Evolutionary conservation across 1,284 basidiomycete species (phyloP), one percentile per base, ranked within the genome.

Genomic region (Apiotrichum veenhuisii): DNA sequence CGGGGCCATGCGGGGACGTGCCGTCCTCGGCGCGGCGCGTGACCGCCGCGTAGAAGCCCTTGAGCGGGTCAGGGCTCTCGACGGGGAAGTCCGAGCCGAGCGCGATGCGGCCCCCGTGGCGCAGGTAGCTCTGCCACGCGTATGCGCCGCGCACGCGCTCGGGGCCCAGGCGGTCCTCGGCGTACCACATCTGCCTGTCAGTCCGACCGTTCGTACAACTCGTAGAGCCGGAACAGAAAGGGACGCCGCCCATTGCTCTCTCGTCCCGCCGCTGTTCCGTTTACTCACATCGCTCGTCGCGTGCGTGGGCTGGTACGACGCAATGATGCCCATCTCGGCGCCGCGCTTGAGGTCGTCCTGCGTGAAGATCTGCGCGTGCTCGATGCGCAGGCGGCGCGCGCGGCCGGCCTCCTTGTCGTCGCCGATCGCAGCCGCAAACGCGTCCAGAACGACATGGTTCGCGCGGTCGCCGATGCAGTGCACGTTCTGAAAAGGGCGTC

Each of bases 41-140:
- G 3, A 92, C 83, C 0, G 91, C 89, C 2, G 92, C 89, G 68
- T 93, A 92, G 75, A 95, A 92, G 1, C 90, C 90, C 56, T 73
- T 72, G 30, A 78, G 59, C 1, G 76, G 77, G 50, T 76, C 72
- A 38, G 75, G 69, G 2, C 70, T 73, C 74, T 94, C 91, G 2
- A 97, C 86, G 1, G 92, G 92, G 74, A 95, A 95, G 74, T 96
- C 93, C 2, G 89, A 91, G 12, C 93, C 92, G 0, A 95, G 80
- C 0, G 89, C 85, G 3, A 93, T 81, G 14, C 85, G 69, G 0
- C 78, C 79, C 2, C 78, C 80, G 2, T 80, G 76, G 18, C 80
- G 79, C 9, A 91, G 79, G 41, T 94, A 80, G 0, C 86, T 84
- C 61, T 85, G 85, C 80, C 93, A 96, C 0, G 91, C 90, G 66